Evolutionary conservation across 2,329 filamentous ascomycete species (phyloP), one percentile per base, ranked within the genome.

Genomic region (Xylaria sp.): DNA sequence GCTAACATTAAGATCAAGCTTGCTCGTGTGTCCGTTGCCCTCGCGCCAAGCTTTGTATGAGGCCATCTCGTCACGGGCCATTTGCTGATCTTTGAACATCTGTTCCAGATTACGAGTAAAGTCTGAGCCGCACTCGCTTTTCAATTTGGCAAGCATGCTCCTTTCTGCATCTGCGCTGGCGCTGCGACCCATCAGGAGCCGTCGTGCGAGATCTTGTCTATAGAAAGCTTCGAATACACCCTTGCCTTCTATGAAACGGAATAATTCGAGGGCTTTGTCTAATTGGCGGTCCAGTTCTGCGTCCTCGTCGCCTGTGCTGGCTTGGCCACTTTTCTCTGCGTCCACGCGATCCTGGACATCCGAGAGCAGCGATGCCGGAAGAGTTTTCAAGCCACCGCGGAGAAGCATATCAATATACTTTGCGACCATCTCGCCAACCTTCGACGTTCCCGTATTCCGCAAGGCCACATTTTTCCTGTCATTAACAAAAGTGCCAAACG

Each of bases 161-260:
- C 94, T 89, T 82, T 99, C 97, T 0, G 96, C 95, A 80, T 99
- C 96, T 65, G 95, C 92, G 77, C 94, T 98, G 25, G 95, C 94
- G 78, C 94, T 98, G 72, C 94, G 89, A 48, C 91, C 92, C 93
- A 98, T 94, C 65, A 99, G 86, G 51, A 99, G 83, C 56, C 96
- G 89, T 18, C 94, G 89, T 0, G 97, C 95, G 60, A 99, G 87
- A 77, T 98, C 96, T 77, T 96, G 97, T 84, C 99, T 99, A 87
- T 99, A 99, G 79, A 99, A 99, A 0, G 96, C 95, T 79, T 99
- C 96, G 72, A 99, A 99, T 0, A 98, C 93, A 65, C 97, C 95
- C 80, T 99, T 99, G 73, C 96, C 96, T 78, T 98, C 91, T 41
- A 99, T 93, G 80, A 98, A 98, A 5, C 97, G 90, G 86, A 99